Conservation (phyloP, 73 alveolate genomes). For the Breviolum minutum region DNA sequence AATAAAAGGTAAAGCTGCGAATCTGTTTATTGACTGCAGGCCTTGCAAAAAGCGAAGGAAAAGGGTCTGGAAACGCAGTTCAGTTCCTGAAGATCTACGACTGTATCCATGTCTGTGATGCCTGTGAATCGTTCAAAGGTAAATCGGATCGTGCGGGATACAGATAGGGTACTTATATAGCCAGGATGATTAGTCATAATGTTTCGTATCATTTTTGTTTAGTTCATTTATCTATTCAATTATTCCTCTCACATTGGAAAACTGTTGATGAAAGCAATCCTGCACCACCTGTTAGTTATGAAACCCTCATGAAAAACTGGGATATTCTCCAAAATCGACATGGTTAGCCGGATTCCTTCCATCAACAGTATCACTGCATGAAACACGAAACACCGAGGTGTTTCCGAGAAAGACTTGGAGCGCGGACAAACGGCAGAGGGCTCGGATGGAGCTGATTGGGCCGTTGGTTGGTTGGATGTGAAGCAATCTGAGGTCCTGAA, state of each 20-base stretch:
- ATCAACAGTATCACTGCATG: too few relatives aligned
- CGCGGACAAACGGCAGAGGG: background rate
- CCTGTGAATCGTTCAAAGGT: too few relatives aligned
- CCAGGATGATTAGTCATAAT: too few relatives aligned
- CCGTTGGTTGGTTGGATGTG: background rate
- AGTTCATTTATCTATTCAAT: too few relatives aligned
- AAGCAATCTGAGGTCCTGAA: background rate
- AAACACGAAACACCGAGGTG: background rate
- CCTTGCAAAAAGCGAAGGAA: conserved; percentile 31
- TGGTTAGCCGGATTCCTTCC: too few relatives aligned
- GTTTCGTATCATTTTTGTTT: too few relatives aligned
- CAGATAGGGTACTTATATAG: too few relatives aligned
- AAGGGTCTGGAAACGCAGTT: background rate
- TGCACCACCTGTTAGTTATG: background rate
- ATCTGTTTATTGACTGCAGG: background rate
- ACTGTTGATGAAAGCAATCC: too few relatives aligned
- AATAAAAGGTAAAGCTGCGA: too few relatives aligned
- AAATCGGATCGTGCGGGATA: too few relatives aligned
- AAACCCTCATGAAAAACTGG: background rate
- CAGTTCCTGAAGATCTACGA: background rate
- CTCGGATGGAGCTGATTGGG: background rate
- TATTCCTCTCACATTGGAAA: too few relatives aligned
- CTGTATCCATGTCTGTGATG: too few relatives aligned
- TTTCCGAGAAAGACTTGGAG: conserved; percentile 16
- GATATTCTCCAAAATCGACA: background rate